Conservation (phyloP, 768 basidiomycete genomes). For the Tremella yokohamensis region DNA sequence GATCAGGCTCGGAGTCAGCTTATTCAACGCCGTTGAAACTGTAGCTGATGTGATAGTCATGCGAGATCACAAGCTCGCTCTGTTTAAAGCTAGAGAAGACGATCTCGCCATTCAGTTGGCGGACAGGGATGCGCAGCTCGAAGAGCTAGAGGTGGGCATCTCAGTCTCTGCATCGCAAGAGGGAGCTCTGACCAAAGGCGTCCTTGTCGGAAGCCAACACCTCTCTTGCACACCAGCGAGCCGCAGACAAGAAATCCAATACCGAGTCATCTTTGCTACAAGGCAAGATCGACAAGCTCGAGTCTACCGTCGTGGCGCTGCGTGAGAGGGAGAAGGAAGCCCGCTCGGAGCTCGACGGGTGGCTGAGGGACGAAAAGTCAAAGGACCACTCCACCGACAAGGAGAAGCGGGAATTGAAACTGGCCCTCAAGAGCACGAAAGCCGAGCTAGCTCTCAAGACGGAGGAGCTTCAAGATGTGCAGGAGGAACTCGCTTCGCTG, state of each 20-base stretch:
- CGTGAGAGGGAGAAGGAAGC: conserved; percentile 34
- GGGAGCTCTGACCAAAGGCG: conserved; percentile 8
- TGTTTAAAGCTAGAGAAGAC: conserved; percentile 37
- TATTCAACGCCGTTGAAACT: not conserved
- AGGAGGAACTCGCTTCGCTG: conserved; percentile 30
- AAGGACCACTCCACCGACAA: conserved; percentile 27
- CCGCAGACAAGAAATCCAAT: conserved; percentile 11
- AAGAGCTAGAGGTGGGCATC: conserved; percentile 26
- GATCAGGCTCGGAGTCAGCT: conserved; percentile 36
- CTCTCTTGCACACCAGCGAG: conserved; percentile 26
- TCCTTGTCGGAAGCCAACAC: conserved; percentile 21
- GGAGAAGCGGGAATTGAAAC: conserved; percentile 30
- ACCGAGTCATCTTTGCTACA: conserved; percentile 19
- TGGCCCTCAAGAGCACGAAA: conserved; percentile 21
- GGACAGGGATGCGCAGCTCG: conserved; percentile 31
- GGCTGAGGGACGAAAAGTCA: conserved; percentile 24
- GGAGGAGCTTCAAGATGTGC: conserved; percentile 29
- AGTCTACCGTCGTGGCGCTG: conserved; percentile 20
- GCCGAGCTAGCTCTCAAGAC: conserved; percentile 23
- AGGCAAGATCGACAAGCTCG: conserved; percentile 26
- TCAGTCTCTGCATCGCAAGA: not conserved
- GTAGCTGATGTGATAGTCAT: conserved; percentile 28
- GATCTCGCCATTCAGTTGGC: conserved; percentile 28
- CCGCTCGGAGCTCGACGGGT: conserved; percentile 25
- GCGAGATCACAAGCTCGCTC: conserved; percentile 43